phyloP scores from a whole-genome alignment of 2,329 filamentous ascomycete species.

The Drechmeria coniospora region DNA sequence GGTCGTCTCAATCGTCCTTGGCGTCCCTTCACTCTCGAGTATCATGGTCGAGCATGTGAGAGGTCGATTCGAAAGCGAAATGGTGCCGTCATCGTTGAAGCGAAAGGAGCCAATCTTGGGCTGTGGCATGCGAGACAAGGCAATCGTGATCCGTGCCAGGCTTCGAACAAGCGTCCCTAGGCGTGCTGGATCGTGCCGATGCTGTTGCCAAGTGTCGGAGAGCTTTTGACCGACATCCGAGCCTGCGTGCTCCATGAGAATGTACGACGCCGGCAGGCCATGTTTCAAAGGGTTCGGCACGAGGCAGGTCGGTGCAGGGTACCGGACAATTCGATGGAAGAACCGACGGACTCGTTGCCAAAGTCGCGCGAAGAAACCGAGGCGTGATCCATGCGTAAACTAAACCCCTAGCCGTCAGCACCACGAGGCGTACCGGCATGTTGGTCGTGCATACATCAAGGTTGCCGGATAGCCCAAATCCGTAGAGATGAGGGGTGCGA shows the following conservation, averaged over 20 bases:
- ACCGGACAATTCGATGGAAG: not conserved
- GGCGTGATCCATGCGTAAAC: slow-evolving; percentile 1
- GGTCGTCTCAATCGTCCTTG: not conserved
- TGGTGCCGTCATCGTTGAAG: slow-evolving; percentile 1
- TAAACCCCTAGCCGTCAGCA: not conserved
- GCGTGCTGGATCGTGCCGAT: not conserved
- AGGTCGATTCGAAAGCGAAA: not conserved
- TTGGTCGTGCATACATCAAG: not conserved
- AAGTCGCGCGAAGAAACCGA: not conserved
- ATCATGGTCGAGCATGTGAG: slow-evolving; percentile 1
- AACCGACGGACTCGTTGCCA: not conserved
- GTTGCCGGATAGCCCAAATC: slow-evolving; percentile 4
- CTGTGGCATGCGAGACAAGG: not conserved
- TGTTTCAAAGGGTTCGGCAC: not conserved
- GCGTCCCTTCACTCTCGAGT: slow-evolving; percentile 1
- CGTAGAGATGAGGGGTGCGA: slow-evolving; percentile 6
- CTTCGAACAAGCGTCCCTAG: not conserved
- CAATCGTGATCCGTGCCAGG: slow-evolving; percentile 1
- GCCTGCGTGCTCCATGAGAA: slow-evolving; percentile 1
- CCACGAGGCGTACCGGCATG: not conserved
- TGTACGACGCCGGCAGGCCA: not conserved
- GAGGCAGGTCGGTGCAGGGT: not conserved
- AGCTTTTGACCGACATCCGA: not conserved
- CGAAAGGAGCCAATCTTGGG: slow-evolving; percentile 1
- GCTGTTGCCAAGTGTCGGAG: not conserved